phyloP scores from a whole-genome alignment of 306 rosid species.

The Sphenostylis stenocarpa region DNA sequence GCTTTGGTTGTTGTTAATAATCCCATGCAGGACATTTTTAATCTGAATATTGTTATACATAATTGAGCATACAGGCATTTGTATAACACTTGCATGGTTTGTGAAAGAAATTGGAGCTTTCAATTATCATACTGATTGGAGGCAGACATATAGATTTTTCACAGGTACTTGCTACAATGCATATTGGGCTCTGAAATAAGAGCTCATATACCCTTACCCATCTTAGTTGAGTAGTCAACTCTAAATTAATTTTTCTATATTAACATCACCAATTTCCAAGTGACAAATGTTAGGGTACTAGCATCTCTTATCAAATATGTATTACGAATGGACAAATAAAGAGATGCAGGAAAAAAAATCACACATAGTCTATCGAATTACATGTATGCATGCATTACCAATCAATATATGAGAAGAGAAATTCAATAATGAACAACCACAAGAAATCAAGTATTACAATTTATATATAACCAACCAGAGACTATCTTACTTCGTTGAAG shows the following conservation, averaged over 20 bases:
- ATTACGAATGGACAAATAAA: background rate
- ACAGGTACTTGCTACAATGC: background rate
- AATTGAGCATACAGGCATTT: background rate
- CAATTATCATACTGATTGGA: background rate
- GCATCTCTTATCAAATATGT: background rate
- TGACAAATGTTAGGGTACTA: background rate
- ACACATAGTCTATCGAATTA: background rate
- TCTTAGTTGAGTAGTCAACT: background rate
- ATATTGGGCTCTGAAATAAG: background rate
- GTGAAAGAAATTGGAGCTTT: background rate
- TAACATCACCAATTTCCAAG: background rate
- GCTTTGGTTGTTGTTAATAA: background rate
- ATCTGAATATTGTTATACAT: background rate
- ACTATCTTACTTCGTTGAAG: constrained; percentile 71
- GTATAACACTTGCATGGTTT: background rate
- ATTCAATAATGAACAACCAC: background rate
- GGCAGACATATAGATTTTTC: constrained; percentile 7
- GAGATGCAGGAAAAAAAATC: background rate
- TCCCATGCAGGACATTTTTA: constrained; percentile 11
- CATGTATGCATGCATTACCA: background rate
- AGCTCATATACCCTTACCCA: background rate
- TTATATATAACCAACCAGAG: constrained; percentile 12
- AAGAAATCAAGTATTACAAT: background rate
- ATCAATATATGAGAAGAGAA: constrained; percentile 3
- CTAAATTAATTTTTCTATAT: background rate